These are phyloP conservation scores for Claviceps africana DNA, from an alignment of 2,329 filamentous ascomycete genomes.

Conservation along the genomic window DNA sequence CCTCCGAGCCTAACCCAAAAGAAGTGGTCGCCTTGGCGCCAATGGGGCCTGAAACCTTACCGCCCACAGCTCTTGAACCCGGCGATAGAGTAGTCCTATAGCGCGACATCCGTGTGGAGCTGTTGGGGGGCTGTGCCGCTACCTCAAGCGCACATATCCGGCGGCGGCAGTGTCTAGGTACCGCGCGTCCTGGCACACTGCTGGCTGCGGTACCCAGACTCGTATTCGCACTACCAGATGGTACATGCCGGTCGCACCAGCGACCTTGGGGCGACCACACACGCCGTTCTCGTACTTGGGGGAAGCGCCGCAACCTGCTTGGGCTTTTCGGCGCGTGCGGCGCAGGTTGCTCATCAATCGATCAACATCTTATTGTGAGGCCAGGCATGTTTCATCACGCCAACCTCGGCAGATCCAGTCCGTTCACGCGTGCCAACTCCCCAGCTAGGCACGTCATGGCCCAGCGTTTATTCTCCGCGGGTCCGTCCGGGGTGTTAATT, in stretches of 20 bases:
- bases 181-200: too few relatives aligned
- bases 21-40: background rate
- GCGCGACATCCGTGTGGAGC: background rate
- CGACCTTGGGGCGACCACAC: background rate
- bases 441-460: too few relatives aligned
- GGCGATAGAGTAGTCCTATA: background rate
- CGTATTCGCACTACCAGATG: slow-evolving; percentile 16
- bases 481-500: too few relatives aligned
- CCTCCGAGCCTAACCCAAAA: too few relatives aligned
- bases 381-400: too few relatives aligned
- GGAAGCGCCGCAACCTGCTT: background rate
- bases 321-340: background rate
- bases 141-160: background rate
- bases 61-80: background rate
- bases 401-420: too few relatives aligned
- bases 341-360: background rate
- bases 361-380: background rate
- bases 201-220: slow-evolving; percentile 8
- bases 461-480: too few relatives aligned
- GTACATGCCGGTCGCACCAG: background rate
- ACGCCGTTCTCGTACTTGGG: background rate
- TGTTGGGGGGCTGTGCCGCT: background rate
- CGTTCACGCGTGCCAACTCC: too few relatives aligned
- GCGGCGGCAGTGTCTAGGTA: background rate
- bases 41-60: background rate